Percentiles rank a stretch among this genome's conserved stretches.
These are phyloP conservation scores for Podaxis sp. DNA, from an alignment of 768 basidiomycete genomes.

Conservation along the genomic window DNA sequence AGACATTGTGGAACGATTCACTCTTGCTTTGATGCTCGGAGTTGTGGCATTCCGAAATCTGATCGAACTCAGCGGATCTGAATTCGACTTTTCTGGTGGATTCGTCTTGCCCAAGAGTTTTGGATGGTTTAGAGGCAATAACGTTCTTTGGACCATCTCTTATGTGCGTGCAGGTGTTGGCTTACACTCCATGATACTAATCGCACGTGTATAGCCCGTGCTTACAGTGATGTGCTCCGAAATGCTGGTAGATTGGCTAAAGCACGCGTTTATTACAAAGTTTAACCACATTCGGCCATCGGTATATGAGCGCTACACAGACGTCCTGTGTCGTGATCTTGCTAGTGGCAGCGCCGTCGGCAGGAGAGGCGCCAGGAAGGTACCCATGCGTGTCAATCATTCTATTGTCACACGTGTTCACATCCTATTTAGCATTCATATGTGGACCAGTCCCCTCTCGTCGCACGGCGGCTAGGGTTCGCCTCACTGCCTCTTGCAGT, in stretches of 20 bases:
- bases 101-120: slow-evolving; percentile 80
- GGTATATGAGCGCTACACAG: slow-evolving; percentile 93
- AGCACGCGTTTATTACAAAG: slow-evolving; percentile 99
- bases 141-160: slow-evolving; percentile 83
- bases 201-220: slow-evolving; percentile 62
- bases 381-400: slow-evolving; percentile 22
- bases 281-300: slow-evolving; percentile 97
- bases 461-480: slow-evolving; percentile 92
- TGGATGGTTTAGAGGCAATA: slow-evolving; percentile 79
- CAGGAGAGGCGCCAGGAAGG: slow-evolving; percentile 69
- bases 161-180: slow-evolving; percentile 54
- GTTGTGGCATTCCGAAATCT: slow-evolving; percentile 93
- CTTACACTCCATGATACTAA: background rate
- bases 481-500: slow-evolving; percentile 90
- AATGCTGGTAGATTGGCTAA: slow-evolving; percentile 96
- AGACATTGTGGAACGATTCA: slow-evolving; percentile 99
- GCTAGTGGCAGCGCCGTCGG: slow-evolving; percentile 75
- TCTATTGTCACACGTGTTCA: background rate
- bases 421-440: slow-evolving; percentile 65
- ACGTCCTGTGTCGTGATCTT: slow-evolving; percentile 93
- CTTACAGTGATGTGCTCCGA: slow-evolving; percentile 89
- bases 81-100: slow-evolving; percentile 74
- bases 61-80: slow-evolving; percentile 89
- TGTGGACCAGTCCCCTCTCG: slow-evolving; percentile 93
- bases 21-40: slow-evolving; percentile 84